Evolutionary conservation across 2,329 filamentous ascomycete species (phyloP).

Genomic region (Trichoderma sp.): DNA sequence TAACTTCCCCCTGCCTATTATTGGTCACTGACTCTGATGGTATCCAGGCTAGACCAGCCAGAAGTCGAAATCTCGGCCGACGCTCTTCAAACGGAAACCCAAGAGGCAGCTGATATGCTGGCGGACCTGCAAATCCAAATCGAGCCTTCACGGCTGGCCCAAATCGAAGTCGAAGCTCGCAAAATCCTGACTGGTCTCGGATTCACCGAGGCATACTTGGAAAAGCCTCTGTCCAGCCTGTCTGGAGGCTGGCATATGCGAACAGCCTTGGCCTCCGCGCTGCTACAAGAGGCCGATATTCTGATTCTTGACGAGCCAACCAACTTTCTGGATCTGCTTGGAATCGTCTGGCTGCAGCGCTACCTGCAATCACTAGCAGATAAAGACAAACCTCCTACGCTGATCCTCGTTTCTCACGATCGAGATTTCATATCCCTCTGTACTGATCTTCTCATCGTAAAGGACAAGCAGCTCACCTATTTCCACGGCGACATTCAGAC

Average conservation of each 20-base stretch:
- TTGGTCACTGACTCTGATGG: background rate
- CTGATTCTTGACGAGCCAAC: conserved; percentile 85
- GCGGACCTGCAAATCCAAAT: conserved; percentile 67
- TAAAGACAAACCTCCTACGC: conserved; percentile 58
- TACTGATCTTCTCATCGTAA: conserved; percentile 75
- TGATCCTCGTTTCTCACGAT: conserved; percentile 83
- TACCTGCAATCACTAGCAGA: conserved; percentile 64
- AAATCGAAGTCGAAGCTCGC: conserved; percentile 66
- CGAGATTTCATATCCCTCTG: conserved; percentile 76
- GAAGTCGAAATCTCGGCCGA: conserved; percentile 59
- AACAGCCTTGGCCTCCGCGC: conserved; percentile 62
- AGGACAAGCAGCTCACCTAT: conserved; percentile 69
- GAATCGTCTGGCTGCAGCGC: conserved; percentile 81
- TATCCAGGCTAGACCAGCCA: conserved; percentile 49
- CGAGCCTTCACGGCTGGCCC: conserved; percentile 64
- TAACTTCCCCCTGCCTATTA: background rate
- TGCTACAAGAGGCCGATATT: conserved; percentile 74
- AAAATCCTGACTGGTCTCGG: conserved; percentile 69
- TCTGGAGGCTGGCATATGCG: conserved; percentile 81
- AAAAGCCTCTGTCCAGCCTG: conserved; percentile 62
- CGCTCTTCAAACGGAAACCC: conserved; percentile 63
- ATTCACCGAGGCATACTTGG: conserved; percentile 64
- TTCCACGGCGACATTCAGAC: conserved; percentile 74
- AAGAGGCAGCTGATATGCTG: conserved; percentile 69
- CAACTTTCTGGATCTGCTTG: conserved; percentile 80